These are phyloP conservation scores for Solanum pennellii DNA, from an alignment of 257 asterid species.

Conservation along the genomic window DNA sequence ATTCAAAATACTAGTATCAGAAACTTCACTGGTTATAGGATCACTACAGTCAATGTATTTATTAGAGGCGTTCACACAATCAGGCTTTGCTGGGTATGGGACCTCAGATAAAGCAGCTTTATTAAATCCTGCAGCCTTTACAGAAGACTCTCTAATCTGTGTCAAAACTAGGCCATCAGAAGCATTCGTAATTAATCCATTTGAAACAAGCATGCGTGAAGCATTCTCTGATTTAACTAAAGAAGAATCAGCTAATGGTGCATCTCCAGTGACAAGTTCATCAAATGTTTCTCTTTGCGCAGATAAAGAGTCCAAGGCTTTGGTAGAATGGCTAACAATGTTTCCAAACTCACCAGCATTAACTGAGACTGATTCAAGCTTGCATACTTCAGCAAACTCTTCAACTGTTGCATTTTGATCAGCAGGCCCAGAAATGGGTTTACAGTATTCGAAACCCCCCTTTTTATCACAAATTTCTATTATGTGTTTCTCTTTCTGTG, in stretches of 20 bases:
- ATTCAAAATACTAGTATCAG: constrained; percentile 17
- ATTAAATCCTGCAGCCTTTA: background rate
- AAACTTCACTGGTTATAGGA: constrained; percentile 15
- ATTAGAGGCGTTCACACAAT: background rate
- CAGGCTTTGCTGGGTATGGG: constrained; percentile 5
- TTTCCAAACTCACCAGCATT: background rate
- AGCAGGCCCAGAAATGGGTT: background rate
- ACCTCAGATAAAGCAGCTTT: background rate
- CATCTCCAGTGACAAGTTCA: background rate
- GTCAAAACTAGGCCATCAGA: background rate
- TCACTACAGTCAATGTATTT: background rate
- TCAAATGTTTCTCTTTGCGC: constrained; percentile 4
- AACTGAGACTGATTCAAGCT: constrained; percentile 1
- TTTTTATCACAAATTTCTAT: constrained; percentile 2
- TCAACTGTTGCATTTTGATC: background rate
- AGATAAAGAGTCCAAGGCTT: background rate
- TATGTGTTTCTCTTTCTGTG: constrained; percentile 10
- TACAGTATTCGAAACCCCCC: background rate
- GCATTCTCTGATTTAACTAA: constrained; percentile 7
- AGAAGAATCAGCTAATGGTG: background rate
- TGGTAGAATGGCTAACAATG: background rate
- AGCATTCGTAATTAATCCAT: background rate
- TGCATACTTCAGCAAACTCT: constrained; percentile 12
- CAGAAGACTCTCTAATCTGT: background rate
- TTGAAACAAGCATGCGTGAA: background rate